These are phyloP conservation scores for Zygotorulaspora mrakii DNA, from an alignment of 1,139 yeast genomes.

Conservation along the genomic window DNA sequence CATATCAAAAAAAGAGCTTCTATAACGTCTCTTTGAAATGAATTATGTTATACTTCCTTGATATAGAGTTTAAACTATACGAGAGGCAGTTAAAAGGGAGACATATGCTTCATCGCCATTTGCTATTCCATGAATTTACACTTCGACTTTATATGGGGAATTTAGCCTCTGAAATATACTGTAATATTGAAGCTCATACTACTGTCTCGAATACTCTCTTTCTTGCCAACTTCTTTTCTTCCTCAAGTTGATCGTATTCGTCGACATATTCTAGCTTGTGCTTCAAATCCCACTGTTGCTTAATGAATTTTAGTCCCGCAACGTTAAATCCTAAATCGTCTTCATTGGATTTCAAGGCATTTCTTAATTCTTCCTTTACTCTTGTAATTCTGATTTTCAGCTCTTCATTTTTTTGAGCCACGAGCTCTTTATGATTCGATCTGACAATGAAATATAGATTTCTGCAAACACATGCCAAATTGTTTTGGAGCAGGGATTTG, in stretches of 20 bases:
- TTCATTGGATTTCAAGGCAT: slow-evolving; percentile 49
- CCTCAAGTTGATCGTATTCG: slow-evolving; percentile 55
- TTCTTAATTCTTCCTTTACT: slow-evolving; percentile 56
- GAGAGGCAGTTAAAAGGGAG: no score
- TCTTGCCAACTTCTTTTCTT: slow-evolving; percentile 52
- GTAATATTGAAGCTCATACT: slow-evolving; percentile 8
- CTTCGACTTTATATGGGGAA: no score
- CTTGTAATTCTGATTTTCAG: slow-evolving; percentile 56
- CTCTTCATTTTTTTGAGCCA: slow-evolving; percentile 59
- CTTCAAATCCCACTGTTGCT: slow-evolving; percentile 71
- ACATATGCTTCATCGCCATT: no score
- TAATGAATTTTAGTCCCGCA: slow-evolving; percentile 72
- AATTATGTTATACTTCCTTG: no score
- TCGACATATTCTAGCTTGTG: slow-evolving; percentile 76
- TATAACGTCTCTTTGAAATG: no score
- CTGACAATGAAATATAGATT: slow-evolving; percentile 70
- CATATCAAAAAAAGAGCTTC: no score
- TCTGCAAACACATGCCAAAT: slow-evolving; percentile 64
- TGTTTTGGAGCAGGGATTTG: slow-evolving; percentile 42
- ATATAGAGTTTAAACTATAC: no score
- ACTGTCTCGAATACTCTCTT: slow-evolving; percentile 63
- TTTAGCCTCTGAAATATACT: no score
- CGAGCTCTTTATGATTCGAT: slow-evolving; percentile 71
- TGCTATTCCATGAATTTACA: no score
- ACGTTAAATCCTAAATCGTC: slow-evolving; percentile 78